phyloP scores from a whole-genome alignment of 495 filamentous ascomycete genomes.

The Tricharina praecox region DNA sequence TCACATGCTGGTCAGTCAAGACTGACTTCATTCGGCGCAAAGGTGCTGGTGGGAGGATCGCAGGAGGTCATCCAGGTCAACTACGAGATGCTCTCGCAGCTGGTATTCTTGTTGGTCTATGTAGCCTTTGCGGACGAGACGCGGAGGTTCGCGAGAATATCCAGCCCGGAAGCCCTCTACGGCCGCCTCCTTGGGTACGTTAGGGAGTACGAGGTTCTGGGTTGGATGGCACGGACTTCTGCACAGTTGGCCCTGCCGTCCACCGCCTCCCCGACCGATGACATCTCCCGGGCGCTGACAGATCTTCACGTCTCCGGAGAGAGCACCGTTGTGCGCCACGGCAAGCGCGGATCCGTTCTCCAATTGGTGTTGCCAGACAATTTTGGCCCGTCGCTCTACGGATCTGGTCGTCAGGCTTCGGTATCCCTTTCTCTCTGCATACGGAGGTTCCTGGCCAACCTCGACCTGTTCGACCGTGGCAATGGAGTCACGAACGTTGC shows the following conservation, averaged over 20 bases:
- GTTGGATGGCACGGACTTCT: constrained; percentile 56
- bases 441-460: constrained; percentile 18
- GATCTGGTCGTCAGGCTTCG: constrained; percentile 11
- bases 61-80: constrained; percentile 60
- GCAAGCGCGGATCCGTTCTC: constrained; percentile 19
- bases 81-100: constrained; percentile 53
- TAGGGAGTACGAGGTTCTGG: constrained; percentile 56
- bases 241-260: constrained; percentile 24
- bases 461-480: constrained; percentile 16
- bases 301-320: constrained; percentile 21
- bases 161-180: constrained; percentile 49
- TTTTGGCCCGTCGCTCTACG: constrained; percentile 15
- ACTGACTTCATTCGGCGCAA: constrained; percentile 55
- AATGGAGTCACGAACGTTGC: constrained; percentile 19
- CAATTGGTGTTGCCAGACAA: constrained; percentile 18
- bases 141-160: constrained; percentile 3
- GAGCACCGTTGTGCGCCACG: constrained; percentile 2
- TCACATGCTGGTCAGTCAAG: constrained; percentile 9
- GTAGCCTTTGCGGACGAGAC: constrained; percentile 30
- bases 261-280: constrained; percentile 10
- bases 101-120: constrained; percentile 69
- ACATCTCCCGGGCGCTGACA: constrained; percentile 15
- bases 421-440: constrained; percentile 19
- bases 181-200: constrained; percentile 47
- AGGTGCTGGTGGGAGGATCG: constrained; percentile 51